Evolutionary conservation across 148 eudicot genomes (phyloP).

Genomic region (Amaranthus palmeri): DNA sequence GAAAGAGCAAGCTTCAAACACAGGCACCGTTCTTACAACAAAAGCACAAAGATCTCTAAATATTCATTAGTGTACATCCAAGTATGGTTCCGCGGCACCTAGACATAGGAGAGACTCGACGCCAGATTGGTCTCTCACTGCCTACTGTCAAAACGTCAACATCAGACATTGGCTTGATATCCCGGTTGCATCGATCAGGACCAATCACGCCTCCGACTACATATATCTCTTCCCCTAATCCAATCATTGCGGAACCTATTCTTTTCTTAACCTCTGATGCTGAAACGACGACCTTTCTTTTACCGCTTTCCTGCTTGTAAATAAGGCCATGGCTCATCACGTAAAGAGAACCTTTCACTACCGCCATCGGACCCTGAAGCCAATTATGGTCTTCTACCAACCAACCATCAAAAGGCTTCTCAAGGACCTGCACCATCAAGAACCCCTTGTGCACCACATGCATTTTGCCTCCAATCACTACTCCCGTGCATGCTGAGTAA

Average conservation of each 20-base stretch:
- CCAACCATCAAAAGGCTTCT: constrained; percentile 51
- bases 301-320: constrained; percentile 56
- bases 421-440: constrained; percentile 70
- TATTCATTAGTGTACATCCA: constrained; percentile 76
- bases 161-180: constrained; percentile 62
- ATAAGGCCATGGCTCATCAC: constrained; percentile 70
- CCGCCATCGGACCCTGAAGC: constrained; percentile 92
- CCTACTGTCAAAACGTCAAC: constrained; percentile 70
- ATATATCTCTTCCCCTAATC: constrained; percentile 69
- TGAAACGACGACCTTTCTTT: constrained; percentile 50
- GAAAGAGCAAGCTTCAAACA: constrained; percentile 12
- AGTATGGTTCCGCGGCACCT: constrained; percentile 73
- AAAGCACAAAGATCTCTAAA: constrained; percentile 30
- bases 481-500: constrained; percentile 73
- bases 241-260: constrained; percentile 77
- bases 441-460: constrained; percentile 89
- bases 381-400: constrained; percentile 60
- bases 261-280: constrained; percentile 69
- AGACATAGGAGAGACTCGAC: constrained; percentile 70
- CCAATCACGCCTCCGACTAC: constrained; percentile 88
- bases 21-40: constrained; percentile 21
- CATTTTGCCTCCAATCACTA: constrained; percentile 65
- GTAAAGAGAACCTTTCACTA: constrained; percentile 57
- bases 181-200: constrained; percentile 71
- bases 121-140: constrained; percentile 75